Conservation (phyloP, 208 protist species). For the Leishmania major region DNA sequence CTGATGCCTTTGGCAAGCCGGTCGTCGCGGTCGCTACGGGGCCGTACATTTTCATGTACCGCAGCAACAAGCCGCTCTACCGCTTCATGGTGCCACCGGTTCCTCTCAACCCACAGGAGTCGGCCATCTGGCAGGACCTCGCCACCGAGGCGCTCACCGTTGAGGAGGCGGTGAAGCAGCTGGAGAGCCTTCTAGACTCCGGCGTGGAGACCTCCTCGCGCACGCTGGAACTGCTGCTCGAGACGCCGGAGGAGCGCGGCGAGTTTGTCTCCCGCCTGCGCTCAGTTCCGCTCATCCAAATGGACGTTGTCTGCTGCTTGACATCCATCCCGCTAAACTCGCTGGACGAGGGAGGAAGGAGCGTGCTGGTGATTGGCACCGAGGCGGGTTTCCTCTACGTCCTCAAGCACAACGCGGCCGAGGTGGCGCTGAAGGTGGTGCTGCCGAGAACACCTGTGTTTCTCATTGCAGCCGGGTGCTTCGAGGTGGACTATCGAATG, state of each 20-base stretch:
- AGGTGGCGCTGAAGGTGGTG: conserved; percentile 60
- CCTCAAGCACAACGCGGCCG: conserved; percentile 51
- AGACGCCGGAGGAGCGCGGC: conserved; percentile 48
- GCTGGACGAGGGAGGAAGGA: conserved; percentile 56
- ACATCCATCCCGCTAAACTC: conserved; percentile 61
- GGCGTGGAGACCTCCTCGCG: conserved; percentile 68
- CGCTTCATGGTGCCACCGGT: conserved; percentile 88
- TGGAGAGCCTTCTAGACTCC: conserved; percentile 53
- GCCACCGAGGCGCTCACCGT: conserved; percentile 28
- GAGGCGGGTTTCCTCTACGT: conserved; percentile 89
- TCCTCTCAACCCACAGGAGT: conserved; percentile 60
- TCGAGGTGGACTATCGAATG: conserved; percentile 92
- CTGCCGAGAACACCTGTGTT: conserved; percentile 75
- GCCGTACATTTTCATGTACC: conserved; percentile 92
- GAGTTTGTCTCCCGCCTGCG: conserved; percentile 48
- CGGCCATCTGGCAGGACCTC: conserved; percentile 65
- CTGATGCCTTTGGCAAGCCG: conserved; percentile 51
- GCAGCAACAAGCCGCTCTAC: conserved; percentile 89
- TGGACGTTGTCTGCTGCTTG: conserved; percentile 90
- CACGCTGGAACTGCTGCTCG: conserved; percentile 81
- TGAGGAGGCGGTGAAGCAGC: conserved; percentile 36
- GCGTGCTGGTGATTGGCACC: conserved; percentile 92
- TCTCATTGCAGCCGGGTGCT: conserved; percentile 71
- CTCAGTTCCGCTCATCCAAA: conserved; percentile 59
- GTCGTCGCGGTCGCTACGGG: conserved; percentile 89